phyloP scores from a whole-genome alignment of 768 basidiomycete species.

The Xerocomus spinulosus region DNA sequence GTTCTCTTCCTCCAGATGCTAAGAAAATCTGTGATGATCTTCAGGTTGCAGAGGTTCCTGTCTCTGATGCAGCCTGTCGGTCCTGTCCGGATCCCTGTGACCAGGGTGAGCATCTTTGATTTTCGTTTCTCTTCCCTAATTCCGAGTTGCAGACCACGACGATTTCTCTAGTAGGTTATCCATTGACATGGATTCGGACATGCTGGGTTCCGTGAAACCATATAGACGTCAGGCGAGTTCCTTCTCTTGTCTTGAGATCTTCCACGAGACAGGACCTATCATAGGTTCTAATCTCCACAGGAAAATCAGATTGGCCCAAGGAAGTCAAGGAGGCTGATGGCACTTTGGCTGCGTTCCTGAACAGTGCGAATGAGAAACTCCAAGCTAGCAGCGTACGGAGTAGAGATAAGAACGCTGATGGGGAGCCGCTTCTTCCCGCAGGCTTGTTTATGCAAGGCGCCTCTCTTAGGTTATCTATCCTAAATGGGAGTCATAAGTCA shows the following conservation, averaged over 20 bases:
- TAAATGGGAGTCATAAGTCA: slow-evolving; percentile 80
- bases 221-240: slow-evolving; percentile 73
- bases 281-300: slow-evolving; percentile 86
- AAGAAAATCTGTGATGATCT: slow-evolving; percentile 48
- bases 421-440: slow-evolving; percentile 19
- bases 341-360: slow-evolving; percentile 64
- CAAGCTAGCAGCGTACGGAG: slow-evolving; percentile 2
- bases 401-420: slow-evolving; percentile 2
- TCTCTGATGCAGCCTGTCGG: slow-evolving; percentile 64
- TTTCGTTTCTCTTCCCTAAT: slow-evolving; percentile 26
- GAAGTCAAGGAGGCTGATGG: slow-evolving; percentile 70
- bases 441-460: slow-evolving; percentile 60
- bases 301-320: slow-evolving; percentile 82
- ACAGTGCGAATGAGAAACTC: slow-evolving; percentile 17
- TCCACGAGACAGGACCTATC: slow-evolving; percentile 1
- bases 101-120: slow-evolving; percentile 41
- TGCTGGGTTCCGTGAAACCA: slow-evolving; percentile 84
- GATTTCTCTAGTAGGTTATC: slow-evolving; percentile 70
- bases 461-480: slow-evolving; percentile 56
- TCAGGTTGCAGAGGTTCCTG: slow-evolving; percentile 54
- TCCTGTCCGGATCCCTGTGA: slow-evolving; percentile 77
- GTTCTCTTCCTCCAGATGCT: slow-evolving; percentile 26
- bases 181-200: slow-evolving; percentile 71
- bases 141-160: slow-evolving; percentile 52
- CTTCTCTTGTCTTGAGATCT: background rate